phyloP scores from a whole-genome alignment of 352 stramenopile species.

The Pythium brassicae region DNA sequence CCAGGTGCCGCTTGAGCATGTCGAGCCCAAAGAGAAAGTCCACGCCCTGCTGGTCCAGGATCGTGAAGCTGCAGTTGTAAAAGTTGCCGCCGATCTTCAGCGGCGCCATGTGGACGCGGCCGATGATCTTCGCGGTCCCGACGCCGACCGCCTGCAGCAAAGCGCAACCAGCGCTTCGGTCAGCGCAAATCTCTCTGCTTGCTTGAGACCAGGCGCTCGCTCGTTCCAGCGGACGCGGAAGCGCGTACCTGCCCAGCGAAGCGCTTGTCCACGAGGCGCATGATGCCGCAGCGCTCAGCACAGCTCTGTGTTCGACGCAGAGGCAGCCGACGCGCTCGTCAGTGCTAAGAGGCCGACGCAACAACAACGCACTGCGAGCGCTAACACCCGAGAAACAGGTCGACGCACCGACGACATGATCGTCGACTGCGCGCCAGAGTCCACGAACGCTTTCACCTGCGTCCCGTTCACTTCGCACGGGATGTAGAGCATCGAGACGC shows the following conservation, averaged over 20 bases:
- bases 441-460: slow-evolving; percentile 88
- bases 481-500: slow-evolving; percentile 89
- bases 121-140: slow-evolving; percentile 95
- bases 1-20: slow-evolving; percentile 97
- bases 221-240: too few species aligned
- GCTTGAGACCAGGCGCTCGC: too few species aligned
- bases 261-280: slow-evolving; percentile 84
- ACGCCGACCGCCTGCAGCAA: slow-evolving; percentile 88
- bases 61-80: slow-evolving; percentile 95
- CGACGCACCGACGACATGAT: slow-evolving; percentile 88
- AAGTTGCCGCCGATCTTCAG: slow-evolving; percentile 89
- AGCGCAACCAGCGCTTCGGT: too few species aligned
- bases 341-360: background rate
- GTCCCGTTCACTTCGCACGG: slow-evolving; percentile 76
- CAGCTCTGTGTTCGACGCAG: slow-evolving; percentile 54
- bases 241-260: slow-evolving; percentile 86
- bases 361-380: too few species aligned
- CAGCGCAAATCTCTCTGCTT: too few species aligned
- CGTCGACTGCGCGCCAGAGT: slow-evolving; percentile 87
- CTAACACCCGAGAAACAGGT: background rate
- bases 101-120: slow-evolving; percentile 91
- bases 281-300: slow-evolving; percentile 88
- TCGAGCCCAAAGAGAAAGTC: slow-evolving; percentile 98
- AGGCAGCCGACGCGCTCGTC: too few species aligned
- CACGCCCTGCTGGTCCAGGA: slow-evolving; percentile 90